phyloP scores from a whole-genome alignment of 352 stramenopile species.

The Blastocystis sp. region DNA sequence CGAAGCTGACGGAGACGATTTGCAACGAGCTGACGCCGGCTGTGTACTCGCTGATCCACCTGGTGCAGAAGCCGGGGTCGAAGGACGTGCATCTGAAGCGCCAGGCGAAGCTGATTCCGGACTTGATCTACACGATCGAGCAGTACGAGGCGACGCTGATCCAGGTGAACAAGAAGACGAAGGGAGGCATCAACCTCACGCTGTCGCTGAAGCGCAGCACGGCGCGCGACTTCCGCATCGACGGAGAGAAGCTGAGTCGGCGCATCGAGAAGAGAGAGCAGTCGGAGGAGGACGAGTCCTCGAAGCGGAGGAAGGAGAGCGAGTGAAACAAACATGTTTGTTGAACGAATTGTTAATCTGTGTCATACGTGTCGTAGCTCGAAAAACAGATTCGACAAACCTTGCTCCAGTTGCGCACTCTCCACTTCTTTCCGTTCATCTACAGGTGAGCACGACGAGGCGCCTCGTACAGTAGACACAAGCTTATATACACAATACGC shows the following conservation, averaged over 20 bases:
- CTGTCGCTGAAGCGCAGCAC: constrained; percentile 24
- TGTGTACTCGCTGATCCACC: constrained; percentile 33
- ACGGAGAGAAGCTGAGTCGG: not conserved
- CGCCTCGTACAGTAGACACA: too few species aligned
- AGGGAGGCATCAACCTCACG: constrained; percentile 36
- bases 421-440: too few species aligned
- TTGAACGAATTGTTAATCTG: too few species aligned
- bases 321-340: not conserved
- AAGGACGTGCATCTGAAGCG: constrained; percentile 3
- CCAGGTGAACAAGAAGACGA: constrained; percentile 66
- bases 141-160: constrained; percentile 50
- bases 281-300: not conserved
- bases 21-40: constrained; percentile 14
- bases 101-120: constrained; percentile 57
- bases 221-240: constrained; percentile 54
- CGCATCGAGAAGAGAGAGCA: not conserved
- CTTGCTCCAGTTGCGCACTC: too few species aligned
- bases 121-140: constrained; percentile 55
- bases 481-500: too few species aligned
- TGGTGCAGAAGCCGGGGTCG: constrained; percentile 1
- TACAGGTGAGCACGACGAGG: too few species aligned
- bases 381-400: too few species aligned
- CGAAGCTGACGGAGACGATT: not conserved
- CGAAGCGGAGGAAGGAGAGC: not conserved
- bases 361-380: too few species aligned